Base-by-base conservation (phyloP, 1,284 basidiomycete species). In the Austroboletus niveus region DNA sequence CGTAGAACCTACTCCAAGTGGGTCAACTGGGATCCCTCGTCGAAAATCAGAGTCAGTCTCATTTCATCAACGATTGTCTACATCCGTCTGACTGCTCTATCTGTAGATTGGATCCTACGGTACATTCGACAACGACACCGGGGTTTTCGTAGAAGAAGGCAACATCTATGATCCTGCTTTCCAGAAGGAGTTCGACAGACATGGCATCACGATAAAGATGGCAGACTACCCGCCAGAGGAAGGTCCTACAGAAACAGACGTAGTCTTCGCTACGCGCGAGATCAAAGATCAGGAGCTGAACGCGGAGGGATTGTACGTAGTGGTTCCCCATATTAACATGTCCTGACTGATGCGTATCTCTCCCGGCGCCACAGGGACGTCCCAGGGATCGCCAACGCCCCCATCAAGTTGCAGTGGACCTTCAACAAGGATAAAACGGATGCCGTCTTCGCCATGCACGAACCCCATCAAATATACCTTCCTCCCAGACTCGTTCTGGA, bases 21-120 rank as follows among this genome's bases (percentile, higher is more conserved):
- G 53, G 58, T 68, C 30, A 63, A 65, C 46, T 68, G 62, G 65
- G 54, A 69, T 36, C 63, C 63, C 4, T 54, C 45, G 8, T 48
- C 54, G 9, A 39, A 40, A 8, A 44, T 69, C 20, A 31, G 41
- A 38, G 68, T 65, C 32, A 9, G 63, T 55, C 2, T 38, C 36
- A 2, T 38, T 9, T n/a, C 15, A 39, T 49, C 17, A 61, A 43
- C 15, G 6, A 1, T 7, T 22, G n/a, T 7, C n/a, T 38, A 20
- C 8, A 35, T 8, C 12, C 34, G 34, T 15, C 15, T 14, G 3
- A 27, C 15, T 29, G 1, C 10, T 36, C 29, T 24, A n/a, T 45
- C n/a, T 22, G n/a, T 48, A 69, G 67, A 57, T 67, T 22, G 68
- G 65, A 5, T 5, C 56, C 9, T 69, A 52, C 36, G 68, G 68